Conservation (phyloP, 148 eudicot genomes). For the Spergularia marina region DNA sequence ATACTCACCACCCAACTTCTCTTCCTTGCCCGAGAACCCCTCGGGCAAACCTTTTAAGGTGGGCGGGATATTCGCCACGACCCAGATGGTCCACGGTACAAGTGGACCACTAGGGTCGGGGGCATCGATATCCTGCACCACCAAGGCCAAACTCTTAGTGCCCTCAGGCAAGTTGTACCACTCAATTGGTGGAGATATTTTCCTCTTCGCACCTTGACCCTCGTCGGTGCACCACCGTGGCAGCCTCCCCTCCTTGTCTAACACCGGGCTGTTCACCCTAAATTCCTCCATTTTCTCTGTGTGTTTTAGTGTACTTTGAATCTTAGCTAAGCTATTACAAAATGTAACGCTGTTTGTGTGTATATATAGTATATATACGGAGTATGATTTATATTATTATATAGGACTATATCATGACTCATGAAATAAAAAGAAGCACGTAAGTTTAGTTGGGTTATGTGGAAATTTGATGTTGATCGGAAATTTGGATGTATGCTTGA, state of each 20-base stretch:
- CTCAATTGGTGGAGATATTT: conserved; percentile 58
- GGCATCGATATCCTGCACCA: conserved; percentile 70
- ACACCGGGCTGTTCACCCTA: conserved; percentile 44
- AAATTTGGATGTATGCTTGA: too few species aligned
- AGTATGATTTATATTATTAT: too few species aligned
- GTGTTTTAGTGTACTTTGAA: too few species aligned
- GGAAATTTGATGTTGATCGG: too few species aligned
- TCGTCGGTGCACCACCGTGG: conserved; percentile 63
- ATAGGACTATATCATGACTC: too few species aligned
- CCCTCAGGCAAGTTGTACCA: conserved; percentile 69
- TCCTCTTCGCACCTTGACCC: conserved; percentile 44
- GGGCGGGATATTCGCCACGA: conserved; percentile 60
- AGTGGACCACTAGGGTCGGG: conserved; percentile 53
- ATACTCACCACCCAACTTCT: conserved; percentile 45
- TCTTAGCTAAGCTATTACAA: too few species aligned
- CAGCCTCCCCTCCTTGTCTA: conserved; percentile 43
- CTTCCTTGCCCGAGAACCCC: conserved; percentile 64
- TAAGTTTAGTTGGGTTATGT: too few species aligned
- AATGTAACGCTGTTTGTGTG: too few species aligned
- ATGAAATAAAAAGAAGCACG: too few species aligned
- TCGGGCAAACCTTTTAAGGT: conserved; percentile 65
- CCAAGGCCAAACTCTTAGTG: conserved; percentile 54
- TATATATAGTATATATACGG: too few species aligned
- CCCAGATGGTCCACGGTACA: conserved; percentile 71
- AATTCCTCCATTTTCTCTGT: conserved; percentile 31